phyloP scores from a whole-genome alignment of 306 rosid genomes.

The Chamaecrista fasciculata region DNA sequence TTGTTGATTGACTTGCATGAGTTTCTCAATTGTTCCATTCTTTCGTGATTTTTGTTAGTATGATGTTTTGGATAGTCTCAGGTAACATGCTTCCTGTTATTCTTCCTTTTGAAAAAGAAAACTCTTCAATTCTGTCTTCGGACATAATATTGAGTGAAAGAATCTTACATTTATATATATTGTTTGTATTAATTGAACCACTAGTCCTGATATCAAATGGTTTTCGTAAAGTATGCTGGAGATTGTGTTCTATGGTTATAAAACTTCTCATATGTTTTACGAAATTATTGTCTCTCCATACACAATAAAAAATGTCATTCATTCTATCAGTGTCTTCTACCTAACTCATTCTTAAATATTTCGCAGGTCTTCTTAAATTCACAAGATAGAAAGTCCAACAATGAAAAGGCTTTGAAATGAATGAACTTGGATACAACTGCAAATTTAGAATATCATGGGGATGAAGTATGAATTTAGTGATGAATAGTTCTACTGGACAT shows the following conservation, averaged over 20 bases:
- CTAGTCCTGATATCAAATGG: neutral
- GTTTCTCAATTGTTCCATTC: neutral
- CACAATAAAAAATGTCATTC: too few relatives aligned
- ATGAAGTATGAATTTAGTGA: neutral
- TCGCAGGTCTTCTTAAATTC: neutral
- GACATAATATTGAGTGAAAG: neutral
- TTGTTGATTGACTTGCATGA: neutral
- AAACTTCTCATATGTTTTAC: neutral
- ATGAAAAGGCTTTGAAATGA: neutral
- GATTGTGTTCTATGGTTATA: neutral
- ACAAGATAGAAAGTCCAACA: neutral
- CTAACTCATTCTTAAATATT: neutral
- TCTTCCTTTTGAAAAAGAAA: too few relatives aligned
- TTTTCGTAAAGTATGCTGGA: neutral
- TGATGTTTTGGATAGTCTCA: neutral
- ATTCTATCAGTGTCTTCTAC: neutral
- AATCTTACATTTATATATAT: neutral
- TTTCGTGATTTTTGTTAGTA: neutral
- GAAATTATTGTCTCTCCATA: neutral
- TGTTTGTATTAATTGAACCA: neutral
- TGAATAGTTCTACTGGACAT: neutral
- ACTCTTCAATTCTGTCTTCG: neutral
- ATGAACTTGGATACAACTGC: neutral
- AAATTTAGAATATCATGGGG: neutral
- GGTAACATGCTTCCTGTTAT: neutral